Base-by-base conservation (phyloP, 139 green algal species). In the Haematococcus sp. region DNA sequence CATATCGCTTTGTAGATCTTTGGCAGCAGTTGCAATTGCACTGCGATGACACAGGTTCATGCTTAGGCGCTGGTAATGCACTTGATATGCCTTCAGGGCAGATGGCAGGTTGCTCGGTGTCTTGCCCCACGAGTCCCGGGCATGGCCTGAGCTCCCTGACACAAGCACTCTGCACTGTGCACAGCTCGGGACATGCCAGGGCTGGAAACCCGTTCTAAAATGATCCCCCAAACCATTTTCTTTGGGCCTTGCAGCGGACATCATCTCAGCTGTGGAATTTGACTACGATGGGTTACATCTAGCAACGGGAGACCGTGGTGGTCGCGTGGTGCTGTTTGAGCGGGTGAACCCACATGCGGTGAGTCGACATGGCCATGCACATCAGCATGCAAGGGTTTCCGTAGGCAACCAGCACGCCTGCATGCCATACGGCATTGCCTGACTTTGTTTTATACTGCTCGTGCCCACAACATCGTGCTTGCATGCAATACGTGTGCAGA, bases 211-310 rank as follows among this genome's bases (percentile, higher is more conserved):
- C 40, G 40, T 49, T 49, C 40, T 11, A 49, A 19, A 49, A 19
- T 49, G 40, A 49, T 49, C 40, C 40, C 40, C 40, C 11, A 49
- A 49, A 49, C 40, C 7, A 49, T 19, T 11, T 49, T 49, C 11
- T 49, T 49, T 11, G 7, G 40, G 40, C 40, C 40, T 70, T 81
- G 86, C 95, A 98, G 95, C 93, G 23, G 96, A 99, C 69, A 94
- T 99, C n/a, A 98, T 99, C 44, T 97, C 91, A 7, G 94, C 96
- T 0, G 91, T 99, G 16, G 93, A 98, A 79, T 99, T 99, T 81
- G 93, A 98, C 73, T 59, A 83, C 3, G 87, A 85, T 73, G 96
- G 96, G 3, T 87, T 97, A 34, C 91, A 95, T 72, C 74, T 99
- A 22, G 96, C 96, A 22, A 98, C 96, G 20, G 96, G 96, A 1